These are phyloP conservation scores for Lentithecium fluviatile DNA, from an alignment of 495 filamentous ascomycete species.

Conservation along the genomic window DNA sequence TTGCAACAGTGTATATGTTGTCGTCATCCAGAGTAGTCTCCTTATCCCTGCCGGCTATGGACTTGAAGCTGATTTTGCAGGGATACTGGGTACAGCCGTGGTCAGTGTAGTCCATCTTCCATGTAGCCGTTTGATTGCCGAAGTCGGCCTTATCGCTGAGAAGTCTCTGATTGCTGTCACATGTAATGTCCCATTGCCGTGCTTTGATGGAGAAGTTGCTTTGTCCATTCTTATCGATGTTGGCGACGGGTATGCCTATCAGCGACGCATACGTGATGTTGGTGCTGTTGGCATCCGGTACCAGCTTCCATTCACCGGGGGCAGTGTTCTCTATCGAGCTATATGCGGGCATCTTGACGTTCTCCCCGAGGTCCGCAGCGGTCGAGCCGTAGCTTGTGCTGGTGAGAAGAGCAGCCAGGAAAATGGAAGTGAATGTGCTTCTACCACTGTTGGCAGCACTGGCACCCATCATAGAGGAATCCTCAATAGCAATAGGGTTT, in stretches of 20 bases:
- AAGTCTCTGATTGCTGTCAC: constrained; percentile 6
- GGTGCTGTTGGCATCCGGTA: neutral
- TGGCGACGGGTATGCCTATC: constrained; percentile 19
- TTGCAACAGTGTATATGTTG: constrained; percentile 3
- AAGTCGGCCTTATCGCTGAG: neutral
- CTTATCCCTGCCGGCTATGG: constrained; percentile 9
- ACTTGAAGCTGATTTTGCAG: constrained; percentile 8
- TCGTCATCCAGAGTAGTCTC: too few species aligned
- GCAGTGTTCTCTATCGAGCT: constrained; percentile 1
- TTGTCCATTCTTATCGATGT: neutral
- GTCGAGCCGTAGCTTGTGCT: constrained; percentile 15
- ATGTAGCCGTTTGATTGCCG: constrained; percentile 11
- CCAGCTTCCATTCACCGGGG: neutral
- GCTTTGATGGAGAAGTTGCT: constrained; percentile 12
- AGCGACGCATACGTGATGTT: constrained; percentile 23
- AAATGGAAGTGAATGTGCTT: constrained; percentile 23
- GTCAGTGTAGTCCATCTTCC: constrained; percentile 11
- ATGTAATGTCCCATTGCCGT: constrained; percentile 19
- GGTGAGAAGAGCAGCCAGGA: constrained; percentile 21
- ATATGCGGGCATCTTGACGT: constrained; percentile 29
- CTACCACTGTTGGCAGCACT: constrained; percentile 20
- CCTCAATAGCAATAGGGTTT: constrained; percentile 1
- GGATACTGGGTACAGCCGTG: constrained; percentile 2
- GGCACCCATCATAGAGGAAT: constrained; percentile 14
- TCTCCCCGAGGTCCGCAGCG: constrained; percentile 30